These are phyloP conservation scores for Cucurbita ficifolia DNA, from an alignment of 306 rosid genomes.

Conservation along the genomic window DNA sequence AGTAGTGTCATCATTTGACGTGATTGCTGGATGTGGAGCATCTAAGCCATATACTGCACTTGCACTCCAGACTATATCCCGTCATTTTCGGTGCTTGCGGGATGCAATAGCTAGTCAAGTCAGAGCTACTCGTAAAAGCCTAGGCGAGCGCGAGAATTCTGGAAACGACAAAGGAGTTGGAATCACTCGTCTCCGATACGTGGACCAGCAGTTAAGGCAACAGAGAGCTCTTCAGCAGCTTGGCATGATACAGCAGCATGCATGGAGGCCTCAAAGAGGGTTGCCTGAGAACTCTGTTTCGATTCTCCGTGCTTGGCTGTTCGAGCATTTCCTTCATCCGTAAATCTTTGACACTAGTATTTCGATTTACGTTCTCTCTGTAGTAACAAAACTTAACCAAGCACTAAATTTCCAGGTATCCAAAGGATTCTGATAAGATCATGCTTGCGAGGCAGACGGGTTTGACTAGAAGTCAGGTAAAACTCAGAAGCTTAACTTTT, in stretches of 20 bases:
- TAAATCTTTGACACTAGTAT: constrained; percentile 15
- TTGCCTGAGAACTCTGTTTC: constrained; percentile 75
- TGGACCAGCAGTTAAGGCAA: constrained; percentile 66
- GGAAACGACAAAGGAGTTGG: constrained; percentile 53
- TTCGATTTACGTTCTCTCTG: background rate
- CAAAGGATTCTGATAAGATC: constrained; percentile 80
- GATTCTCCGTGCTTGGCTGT: constrained; percentile 75
- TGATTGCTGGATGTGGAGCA: constrained; percentile 55
- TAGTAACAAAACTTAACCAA: background rate
- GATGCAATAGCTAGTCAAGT: constrained; percentile 67
- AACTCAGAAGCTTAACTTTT: background rate
- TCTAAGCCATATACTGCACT: constrained; percentile 73
- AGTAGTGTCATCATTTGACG: constrained; percentile 69
- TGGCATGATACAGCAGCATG: constrained; percentile 70
- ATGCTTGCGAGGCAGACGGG: constrained; percentile 84
- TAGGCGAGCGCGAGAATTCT: constrained; percentile 52
- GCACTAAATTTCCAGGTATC: constrained; percentile 32
- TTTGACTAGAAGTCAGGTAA: constrained; percentile 77
- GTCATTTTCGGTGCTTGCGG: constrained; percentile 65
- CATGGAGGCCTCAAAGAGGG: constrained; percentile 82
- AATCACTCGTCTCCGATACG: constrained; percentile 57
- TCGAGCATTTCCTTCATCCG: constrained; percentile 92
- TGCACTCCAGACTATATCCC: constrained; percentile 71
- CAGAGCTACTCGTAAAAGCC: constrained; percentile 38
- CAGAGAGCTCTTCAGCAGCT: constrained; percentile 74